phyloP scores from a whole-genome alignment of 2,329 filamentous ascomycete genomes.

The Claviceps capensis region DNA sequence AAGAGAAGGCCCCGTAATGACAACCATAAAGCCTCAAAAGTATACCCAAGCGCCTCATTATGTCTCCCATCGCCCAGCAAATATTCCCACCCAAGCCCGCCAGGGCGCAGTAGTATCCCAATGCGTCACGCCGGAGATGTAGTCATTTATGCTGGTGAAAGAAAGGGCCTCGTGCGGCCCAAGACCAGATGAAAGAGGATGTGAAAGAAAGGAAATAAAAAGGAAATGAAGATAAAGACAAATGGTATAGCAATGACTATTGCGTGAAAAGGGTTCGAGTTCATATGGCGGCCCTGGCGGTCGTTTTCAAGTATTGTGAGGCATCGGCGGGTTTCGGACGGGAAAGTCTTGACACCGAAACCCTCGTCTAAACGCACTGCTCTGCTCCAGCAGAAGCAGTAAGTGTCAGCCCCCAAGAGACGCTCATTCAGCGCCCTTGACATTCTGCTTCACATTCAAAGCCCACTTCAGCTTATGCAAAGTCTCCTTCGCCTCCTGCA shows the following conservation, averaged over 20 bases:
- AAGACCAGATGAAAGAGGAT: background rate
- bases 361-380: too few species aligned
- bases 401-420: background rate
- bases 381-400: too few species aligned
- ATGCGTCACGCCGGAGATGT: constrained; percentile 3
- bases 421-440: constrained; percentile 36
- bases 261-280: background rate
- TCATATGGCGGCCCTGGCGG: background rate
- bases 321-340: background rate
- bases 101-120: constrained; percentile 5
- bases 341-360: too few species aligned
- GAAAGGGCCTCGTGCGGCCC: background rate
- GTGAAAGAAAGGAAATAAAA: background rate
- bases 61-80: background rate
- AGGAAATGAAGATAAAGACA: background rate
- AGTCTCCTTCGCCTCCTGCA: constrained; percentile 46
- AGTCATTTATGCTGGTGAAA: constrained; percentile 3
- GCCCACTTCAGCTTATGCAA: constrained; percentile 61
- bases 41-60: constrained; percentile 5
- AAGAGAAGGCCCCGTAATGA: background rate
- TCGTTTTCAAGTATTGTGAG: background rate
- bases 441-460: constrained; percentile 50
- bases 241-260: constrained; percentile 1
- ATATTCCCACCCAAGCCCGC: background rate
- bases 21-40: constrained; percentile 6